Conservation (phyloP, 495 filamentous ascomycete genomes). For the Penicillium crystallinum region DNA sequence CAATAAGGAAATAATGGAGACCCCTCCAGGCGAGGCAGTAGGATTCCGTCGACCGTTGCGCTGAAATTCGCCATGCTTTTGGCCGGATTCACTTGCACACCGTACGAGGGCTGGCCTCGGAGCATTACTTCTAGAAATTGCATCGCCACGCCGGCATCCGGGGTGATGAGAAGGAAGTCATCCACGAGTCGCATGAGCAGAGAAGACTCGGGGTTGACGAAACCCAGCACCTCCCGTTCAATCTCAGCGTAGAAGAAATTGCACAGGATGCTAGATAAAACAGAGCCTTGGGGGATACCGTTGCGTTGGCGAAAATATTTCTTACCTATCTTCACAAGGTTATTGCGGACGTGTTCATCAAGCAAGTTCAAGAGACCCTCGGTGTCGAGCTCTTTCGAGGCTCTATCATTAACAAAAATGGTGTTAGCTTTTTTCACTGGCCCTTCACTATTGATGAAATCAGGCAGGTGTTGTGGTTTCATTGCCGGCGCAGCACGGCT, state of each 20-base stretch:
- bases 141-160: constrained; percentile 54
- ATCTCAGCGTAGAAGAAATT: constrained; percentile 92
- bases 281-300: constrained; percentile 90
- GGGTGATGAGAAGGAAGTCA: constrained; percentile 86
- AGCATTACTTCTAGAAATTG: constrained; percentile 77
- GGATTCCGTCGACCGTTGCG: constrained; percentile 48
- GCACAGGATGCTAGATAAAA: constrained; percentile 80
- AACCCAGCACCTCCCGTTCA: constrained; percentile 62
- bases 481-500: constrained; percentile 50
- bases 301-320: constrained; percentile 81
- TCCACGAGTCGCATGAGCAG: constrained; percentile 80
- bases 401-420: constrained; percentile 65
- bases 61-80: constrained; percentile 90
- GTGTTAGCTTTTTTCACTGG: constrained; percentile 50
- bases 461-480: constrained; percentile 49
- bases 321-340: constrained; percentile 85
- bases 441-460: constrained; percentile 47
- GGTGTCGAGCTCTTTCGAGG: constrained; percentile 46
- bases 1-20: constrained; percentile 75
- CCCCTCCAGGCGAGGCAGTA: constrained; percentile 47
- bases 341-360: constrained; percentile 69
- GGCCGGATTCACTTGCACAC: constrained; percentile 65
- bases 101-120: constrained; percentile 68
- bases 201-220: constrained; percentile 54
- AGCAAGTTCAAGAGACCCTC: constrained; percentile 63